Evolutionary conservation across 768 basidiomycete genomes (phyloP), one percentile per base, ranked within the genome.

Genomic region (Termitomyces sp.): DNA sequence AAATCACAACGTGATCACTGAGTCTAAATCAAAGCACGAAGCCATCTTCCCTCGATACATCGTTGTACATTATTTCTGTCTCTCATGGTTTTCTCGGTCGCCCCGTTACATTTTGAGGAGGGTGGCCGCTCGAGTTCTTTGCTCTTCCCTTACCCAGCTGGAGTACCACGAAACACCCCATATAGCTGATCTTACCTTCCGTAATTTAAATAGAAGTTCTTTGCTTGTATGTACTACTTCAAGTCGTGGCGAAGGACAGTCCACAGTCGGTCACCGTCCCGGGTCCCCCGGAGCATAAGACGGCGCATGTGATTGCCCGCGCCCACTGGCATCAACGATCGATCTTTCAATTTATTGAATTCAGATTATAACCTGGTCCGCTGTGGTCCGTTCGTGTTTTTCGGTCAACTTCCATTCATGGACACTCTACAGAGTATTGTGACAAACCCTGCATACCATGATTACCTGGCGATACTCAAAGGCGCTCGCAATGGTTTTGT

Each of bases 401-500:
- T 21, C 10, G 23, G 23, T 17, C 40, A 5, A 23, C 50, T 19
- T 52, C 34, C 61, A 53, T n/a, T 59, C 61, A 73, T 64, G 59
- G 69, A 74, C 35, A 58, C 75, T 44, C 59, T 81, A 45, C 71
- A 79, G 58, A 73, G 75, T n/a, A 71, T 85, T 60, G 74, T 88
- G 61, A 65, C 77, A 42, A 78, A 90, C 69, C 95, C 95, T 12
- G 81, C 81, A 32, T 89, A 87, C 63, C 95, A 96, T 69, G 95
- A 97, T 68, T 86, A 90, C 65, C 83, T 98, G 44, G 90, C 92
- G 25, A 89, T 99, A 65, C 73, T 98, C 68, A 99, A 99, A 71
- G 96, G 97, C 43, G 91, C 93, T 32, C 82, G 92, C 41, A 94
- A 94, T 68, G 93, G 93, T 5, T 82, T 93, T 58, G 89, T 94